Conservation (phyloP, 768 basidiomycete species). For the Rhizopogon vulgaris region DNA sequence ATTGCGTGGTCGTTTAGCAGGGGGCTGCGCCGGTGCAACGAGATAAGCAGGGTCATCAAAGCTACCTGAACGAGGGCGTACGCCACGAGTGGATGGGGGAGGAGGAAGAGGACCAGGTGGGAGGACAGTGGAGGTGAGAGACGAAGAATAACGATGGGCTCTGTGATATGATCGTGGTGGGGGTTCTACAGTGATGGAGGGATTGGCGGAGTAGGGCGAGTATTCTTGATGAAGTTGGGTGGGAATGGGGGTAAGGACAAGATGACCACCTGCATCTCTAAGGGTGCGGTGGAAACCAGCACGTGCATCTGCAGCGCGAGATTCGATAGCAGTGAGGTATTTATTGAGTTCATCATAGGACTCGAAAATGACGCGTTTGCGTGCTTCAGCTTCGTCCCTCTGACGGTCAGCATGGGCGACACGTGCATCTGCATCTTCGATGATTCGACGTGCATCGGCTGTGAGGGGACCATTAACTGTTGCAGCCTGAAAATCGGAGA, state of each 20-base stretch:
- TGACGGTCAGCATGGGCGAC: constrained; percentile 43
- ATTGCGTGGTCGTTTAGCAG: constrained; percentile 40
- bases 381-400: constrained; percentile 50
- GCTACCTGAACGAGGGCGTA: constrained; percentile 40
- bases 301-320: constrained; percentile 44
- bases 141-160: constrained; percentile 16
- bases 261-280: constrained; percentile 36
- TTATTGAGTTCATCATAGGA: constrained; percentile 46
- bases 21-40: constrained; percentile 35
- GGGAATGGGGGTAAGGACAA: constrained; percentile 31
- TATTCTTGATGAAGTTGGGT: constrained; percentile 10
- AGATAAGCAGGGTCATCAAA: constrained; percentile 30
- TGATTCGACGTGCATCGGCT: constrained; percentile 29
- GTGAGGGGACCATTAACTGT: constrained; percentile 18
- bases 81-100: constrained; percentile 22
- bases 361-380: constrained; percentile 37
- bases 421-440: constrained; percentile 45
- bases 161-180: constrained; percentile 13
- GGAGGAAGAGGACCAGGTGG: constrained; percentile 35
- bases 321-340: constrained; percentile 40
- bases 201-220: constrained; percentile 16
- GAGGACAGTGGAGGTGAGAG: constrained; percentile 26
- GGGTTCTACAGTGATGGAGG: constrained; percentile 23
- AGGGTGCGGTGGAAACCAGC: constrained; percentile 40
- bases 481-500: constrained; percentile 21